Evolutionary conservation across 2,329 filamentous ascomycete genomes (phyloP).

Genomic region (Emmonsiellopsis sp.): DNA sequence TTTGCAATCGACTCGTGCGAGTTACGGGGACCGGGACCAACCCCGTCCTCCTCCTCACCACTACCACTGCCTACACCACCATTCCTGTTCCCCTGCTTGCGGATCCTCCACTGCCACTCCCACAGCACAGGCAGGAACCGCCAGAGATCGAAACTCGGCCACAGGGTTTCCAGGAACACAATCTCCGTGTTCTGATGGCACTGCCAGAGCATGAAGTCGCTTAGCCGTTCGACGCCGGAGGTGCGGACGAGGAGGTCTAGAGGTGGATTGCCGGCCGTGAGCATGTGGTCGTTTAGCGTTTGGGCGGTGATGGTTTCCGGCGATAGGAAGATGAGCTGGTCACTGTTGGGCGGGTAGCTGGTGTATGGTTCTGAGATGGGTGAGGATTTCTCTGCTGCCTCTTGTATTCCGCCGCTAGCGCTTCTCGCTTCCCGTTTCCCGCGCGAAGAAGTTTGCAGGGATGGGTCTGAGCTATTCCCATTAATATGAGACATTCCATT

Average conservation of each 20-base stretch:
- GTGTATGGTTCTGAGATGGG: slow-evolving; percentile 10
- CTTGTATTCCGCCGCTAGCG: slow-evolving; percentile 23
- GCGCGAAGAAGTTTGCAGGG: slow-evolving; percentile 18
- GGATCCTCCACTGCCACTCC: slow-evolving; percentile 71
- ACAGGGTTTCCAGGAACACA: slow-evolving; percentile 83
- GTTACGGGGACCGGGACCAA: neutral
- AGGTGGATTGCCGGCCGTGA: slow-evolving; percentile 76
- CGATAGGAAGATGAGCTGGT: slow-evolving; percentile 48
- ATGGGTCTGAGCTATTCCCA: slow-evolving; percentile 39
- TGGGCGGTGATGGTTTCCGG: slow-evolving; percentile 80
- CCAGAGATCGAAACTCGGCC: slow-evolving; percentile 94
- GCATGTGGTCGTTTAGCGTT: slow-evolving; percentile 76
- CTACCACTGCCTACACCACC: neutral
- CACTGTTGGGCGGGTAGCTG: slow-evolving; percentile 15
- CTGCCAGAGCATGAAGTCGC: slow-evolving; percentile 99
- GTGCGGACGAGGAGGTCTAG: slow-evolving; percentile 87
- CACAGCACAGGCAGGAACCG: slow-evolving; percentile 85
- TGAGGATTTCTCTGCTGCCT: slow-evolving; percentile 19
- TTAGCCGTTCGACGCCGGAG: slow-evolving; percentile 83
- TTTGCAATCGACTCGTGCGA: neutral
- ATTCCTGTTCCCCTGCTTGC: slow-evolving; percentile 26
- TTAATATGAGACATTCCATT: neutral
- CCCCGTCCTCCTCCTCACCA: neutral
- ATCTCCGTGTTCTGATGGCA: slow-evolving; percentile 88
- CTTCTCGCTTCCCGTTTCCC: neutral